These are phyloP conservation scores for Volvox reticuliferus DNA, from an alignment of 139 green algal species.

Conservation along the genomic window DNA sequence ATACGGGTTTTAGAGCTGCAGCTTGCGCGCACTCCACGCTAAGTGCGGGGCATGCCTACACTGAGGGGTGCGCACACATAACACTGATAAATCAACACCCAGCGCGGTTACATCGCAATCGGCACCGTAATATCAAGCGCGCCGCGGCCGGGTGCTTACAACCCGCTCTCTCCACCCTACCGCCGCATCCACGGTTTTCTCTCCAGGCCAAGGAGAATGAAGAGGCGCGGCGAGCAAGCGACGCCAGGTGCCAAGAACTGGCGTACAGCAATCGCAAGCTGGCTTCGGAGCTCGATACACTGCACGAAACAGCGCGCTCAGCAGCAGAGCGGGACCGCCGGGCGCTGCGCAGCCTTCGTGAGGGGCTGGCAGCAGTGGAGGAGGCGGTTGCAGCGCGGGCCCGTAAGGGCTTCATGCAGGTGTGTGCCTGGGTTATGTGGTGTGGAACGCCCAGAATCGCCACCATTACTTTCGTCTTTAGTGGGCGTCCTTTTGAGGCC, in stretches of 20 bases:
- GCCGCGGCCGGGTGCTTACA: too few relatives aligned
- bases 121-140: too few relatives aligned
- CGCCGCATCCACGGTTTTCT: not conserved
- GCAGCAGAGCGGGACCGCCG: constrained; percentile 40
- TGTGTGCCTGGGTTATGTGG: not conserved
- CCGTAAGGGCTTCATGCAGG: constrained; percentile 41
- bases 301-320: constrained; percentile 46
- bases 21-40: too few relatives aligned
- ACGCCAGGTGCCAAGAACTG: constrained; percentile 51
- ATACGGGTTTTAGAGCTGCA: too few relatives aligned
- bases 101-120: too few relatives aligned
- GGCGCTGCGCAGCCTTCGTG: constrained; percentile 47
- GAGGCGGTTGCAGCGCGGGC: constrained; percentile 53
- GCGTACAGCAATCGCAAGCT: constrained; percentile 75
- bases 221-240: not conserved
- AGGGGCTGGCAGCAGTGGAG: constrained; percentile 54
- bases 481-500: too few relatives aligned
- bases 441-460: too few relatives aligned
- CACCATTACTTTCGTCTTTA: too few relatives aligned
- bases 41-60: too few relatives aligned
- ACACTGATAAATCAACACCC: too few relatives aligned
- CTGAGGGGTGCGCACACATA: too few relatives aligned
- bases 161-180: not conserved
- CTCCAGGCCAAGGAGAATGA: constrained; percentile 58
- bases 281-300: constrained; percentile 60